Percentiles rank a stretch among this genome's conserved stretches.
These are phyloP conservation scores for Erysimum cheiranthoides DNA, from an alignment of 345 rosid genomes.

Conservation along the genomic window DNA sequence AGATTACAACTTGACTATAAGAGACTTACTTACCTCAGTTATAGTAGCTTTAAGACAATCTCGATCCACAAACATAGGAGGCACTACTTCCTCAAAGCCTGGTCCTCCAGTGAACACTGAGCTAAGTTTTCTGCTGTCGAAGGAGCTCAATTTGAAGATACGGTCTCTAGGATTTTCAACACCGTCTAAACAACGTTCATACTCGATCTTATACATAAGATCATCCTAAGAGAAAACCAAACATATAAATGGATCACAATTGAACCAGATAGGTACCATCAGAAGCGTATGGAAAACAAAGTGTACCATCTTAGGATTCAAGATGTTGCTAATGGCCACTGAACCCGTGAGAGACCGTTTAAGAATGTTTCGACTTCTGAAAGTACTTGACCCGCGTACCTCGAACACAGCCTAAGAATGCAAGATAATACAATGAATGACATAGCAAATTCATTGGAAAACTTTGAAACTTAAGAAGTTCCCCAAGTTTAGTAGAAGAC, in stretches of 20 bases:
- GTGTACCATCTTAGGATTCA: too few relatives aligned
- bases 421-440: too few relatives aligned
- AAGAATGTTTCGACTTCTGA: too few relatives aligned
- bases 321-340: too few relatives aligned
- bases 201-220: not conserved
- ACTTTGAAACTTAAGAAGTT: too few relatives aligned
- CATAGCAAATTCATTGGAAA: too few relatives aligned
- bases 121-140: not conserved
- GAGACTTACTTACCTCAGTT: not conserved
- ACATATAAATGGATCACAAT: not conserved
- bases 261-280: not conserved
- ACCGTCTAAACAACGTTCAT: not conserved
- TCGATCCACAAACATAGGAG: not conserved
- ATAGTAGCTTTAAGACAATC: not conserved
- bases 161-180: not conserved
- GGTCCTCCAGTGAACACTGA: not conserved
- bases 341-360: too few relatives aligned
- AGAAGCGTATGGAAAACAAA: too few relatives aligned
- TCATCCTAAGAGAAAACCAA: not conserved
- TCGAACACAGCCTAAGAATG: too few relatives aligned
- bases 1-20: not conserved
- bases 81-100: not conserved
- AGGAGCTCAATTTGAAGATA: not conserved
- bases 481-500: too few relatives aligned
- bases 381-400: too few relatives aligned